Base-by-base conservation (phyloP, 2,329 filamentous ascomycete genomes). In the Sporothrix luriei region DNA sequence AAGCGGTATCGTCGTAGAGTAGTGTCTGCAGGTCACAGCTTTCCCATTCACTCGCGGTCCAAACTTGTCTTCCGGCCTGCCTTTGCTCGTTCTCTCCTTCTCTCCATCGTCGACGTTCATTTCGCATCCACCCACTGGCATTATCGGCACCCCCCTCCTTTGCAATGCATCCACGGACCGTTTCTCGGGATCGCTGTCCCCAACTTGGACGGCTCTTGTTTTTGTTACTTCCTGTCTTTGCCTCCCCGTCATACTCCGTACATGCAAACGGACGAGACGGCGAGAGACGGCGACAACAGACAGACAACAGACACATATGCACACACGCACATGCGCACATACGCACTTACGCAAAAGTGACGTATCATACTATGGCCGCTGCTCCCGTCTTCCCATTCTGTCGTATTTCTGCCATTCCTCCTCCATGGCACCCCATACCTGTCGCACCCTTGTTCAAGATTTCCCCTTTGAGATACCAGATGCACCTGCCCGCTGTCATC, bases 121-220 rank as follows among this genome's bases (percentile, higher is more conserved):
- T 46, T 16, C 33, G 10, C 26, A 10, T 4, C 33, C n/a, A 24
- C 29, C 21, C 38, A 46, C 9, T 21, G 7, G 9, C 19, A 5
- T 38, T 14, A 9, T 52, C n/a, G 57, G n/a, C 49, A 29, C 49
- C 49, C 26, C 49, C 61, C 26, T 19, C 46, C 61, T 65, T 33
- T 2, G 19, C 4, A 10, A 38, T 21, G 46, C 46, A 65, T 24
- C 5, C 46, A 24, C 61, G 61, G 61, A 51, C 61, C 64, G 64
- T 24, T 49, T 49, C 48, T 66, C 65, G 48, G 62, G 49, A 66
- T 46, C 38, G n/a, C 14, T 33, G 38, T 26, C 6, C 57, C n/a
- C 19, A 43, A 61, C 26, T 16, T 46, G 57, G 13, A 14, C 29
- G 49, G 48, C 24, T 13, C n/a, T 66, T 6, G 1, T 43, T 26